A percentile compares a stretch with the other conserved stretches of the same genome.
Evolutionary conservation across 1,284 basidiomycete species (phyloP).

Genomic region (Thecaphora frezii): DNA sequence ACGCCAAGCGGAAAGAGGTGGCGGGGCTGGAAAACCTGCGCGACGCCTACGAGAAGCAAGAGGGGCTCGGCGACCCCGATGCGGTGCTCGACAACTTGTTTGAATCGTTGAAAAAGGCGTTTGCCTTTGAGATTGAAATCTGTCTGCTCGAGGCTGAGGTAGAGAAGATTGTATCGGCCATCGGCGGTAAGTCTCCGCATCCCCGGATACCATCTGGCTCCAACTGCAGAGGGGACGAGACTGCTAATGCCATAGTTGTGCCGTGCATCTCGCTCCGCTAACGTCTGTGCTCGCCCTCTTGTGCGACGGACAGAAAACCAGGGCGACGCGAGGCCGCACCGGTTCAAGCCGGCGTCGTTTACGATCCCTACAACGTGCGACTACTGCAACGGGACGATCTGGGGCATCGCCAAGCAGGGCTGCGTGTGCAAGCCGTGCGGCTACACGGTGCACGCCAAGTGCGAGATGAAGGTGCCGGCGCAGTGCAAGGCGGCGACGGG

Average conservation of each 20-base stretch:
- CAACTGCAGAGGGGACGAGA: too few species aligned
- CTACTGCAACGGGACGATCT: conserved; percentile 40
- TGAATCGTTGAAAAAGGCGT: conserved; percentile 16
- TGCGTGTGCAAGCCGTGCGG: conserved; percentile 45
- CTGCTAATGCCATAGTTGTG: too few species aligned
- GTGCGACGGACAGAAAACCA: conserved; percentile 11
- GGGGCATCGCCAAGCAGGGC: conserved; percentile 41
- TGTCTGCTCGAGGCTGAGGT: conserved; percentile 29
- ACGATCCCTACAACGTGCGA: conserved; percentile 44
- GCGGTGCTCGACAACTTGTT: conserved; percentile 44
- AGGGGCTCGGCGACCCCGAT: conserved; percentile 33
- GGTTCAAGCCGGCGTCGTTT: conserved; percentile 43
- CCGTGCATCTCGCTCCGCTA: too few species aligned
- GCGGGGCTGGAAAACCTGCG: conserved; percentile 35
- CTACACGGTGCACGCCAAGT: conserved; percentile 44
- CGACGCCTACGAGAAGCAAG: conserved; percentile 30
- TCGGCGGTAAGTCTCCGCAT: conserved; percentile 13
- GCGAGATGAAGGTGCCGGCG: conserved; percentile 47
- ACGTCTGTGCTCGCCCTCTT: too few species aligned
- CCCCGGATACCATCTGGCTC: too few species aligned
- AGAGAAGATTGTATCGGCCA: conserved; percentile 19
- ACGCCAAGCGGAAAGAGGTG: conserved; percentile 33
- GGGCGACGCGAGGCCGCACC: conserved; percentile 35
- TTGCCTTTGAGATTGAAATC: conserved; percentile 30
- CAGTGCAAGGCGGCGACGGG: conserved; percentile 36